Evolutionary conservation across 768 basidiomycete genomes (phyloP).

Genomic region (Rhodotorula paludigena): DNA sequence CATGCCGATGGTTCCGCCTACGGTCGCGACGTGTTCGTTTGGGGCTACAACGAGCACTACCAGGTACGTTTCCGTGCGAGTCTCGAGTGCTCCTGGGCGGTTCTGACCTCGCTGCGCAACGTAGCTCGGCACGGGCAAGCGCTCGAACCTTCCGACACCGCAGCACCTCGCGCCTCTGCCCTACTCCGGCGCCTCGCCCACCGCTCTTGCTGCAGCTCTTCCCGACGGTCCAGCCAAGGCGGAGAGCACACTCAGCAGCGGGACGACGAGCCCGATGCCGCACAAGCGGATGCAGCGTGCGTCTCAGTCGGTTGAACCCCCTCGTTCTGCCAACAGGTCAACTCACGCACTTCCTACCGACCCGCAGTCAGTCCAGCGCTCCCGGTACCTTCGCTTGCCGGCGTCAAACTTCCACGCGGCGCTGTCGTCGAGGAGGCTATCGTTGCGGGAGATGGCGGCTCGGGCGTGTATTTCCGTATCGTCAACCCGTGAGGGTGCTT

Average conservation of each 20-base stretch:
- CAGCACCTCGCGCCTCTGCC: conserved; percentile 48
- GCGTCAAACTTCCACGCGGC: conserved; percentile 41
- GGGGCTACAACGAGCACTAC: conserved; percentile 40
- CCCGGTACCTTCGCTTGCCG: conserved; percentile 40
- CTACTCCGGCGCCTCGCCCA: conserved; percentile 13
- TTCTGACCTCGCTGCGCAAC: no score
- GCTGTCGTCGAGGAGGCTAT: conserved; percentile 46
- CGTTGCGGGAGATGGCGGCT: conserved; percentile 47
- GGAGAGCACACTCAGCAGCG: conserved; percentile 29
- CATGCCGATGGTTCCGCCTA: conserved; percentile 22
- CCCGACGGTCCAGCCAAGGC: background rate
- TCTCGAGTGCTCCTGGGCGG: no score
- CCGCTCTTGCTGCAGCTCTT: background rate
- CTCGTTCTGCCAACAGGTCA: background rate
- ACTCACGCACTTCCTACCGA: conserved; percentile 28
- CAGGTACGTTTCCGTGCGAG: conserved; percentile 16
- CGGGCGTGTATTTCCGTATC: conserved; percentile 50
- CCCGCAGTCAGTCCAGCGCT: conserved; percentile 31
- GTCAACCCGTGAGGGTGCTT: conserved; percentile 30
- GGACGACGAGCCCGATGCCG: conserved; percentile 48
- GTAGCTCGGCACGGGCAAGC: conserved; percentile 50
- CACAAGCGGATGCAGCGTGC: conserved; percentile 47
- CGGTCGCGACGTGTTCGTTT: conserved; percentile 42
- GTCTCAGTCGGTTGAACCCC: background rate
- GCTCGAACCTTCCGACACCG: conserved; percentile 49